These are phyloP conservation scores for Angomonas desouzai DNA, from an alignment of 208 protist species.

Conservation along the genomic window DNA sequence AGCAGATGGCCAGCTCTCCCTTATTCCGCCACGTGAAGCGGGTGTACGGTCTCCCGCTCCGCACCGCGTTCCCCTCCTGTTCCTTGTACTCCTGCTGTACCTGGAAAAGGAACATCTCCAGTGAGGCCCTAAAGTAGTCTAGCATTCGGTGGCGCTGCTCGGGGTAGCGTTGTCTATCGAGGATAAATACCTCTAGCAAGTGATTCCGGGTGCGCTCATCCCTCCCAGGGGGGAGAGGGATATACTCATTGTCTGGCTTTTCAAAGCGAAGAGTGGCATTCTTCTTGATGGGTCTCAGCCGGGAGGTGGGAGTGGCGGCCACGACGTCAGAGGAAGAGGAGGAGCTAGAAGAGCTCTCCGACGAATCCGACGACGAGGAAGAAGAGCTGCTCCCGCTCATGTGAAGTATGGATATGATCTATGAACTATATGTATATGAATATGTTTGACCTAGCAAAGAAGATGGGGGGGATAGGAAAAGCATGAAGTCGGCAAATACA, in stretches of 20 bases:
- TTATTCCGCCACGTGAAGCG: constrained; percentile 85
- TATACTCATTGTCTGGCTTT: constrained; percentile 65
- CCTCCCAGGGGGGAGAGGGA: constrained; percentile 36
- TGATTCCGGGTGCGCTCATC: constrained; percentile 21
- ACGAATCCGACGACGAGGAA: constrained; percentile 3
- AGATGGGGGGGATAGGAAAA: neutral
- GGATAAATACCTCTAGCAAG: constrained; percentile 33
- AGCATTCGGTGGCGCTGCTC: constrained; percentile 63
- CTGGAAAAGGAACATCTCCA: constrained; percentile 77
- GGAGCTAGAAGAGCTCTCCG: constrained; percentile 1
- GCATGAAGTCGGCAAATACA: too few relatives aligned
- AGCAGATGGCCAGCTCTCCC: constrained; percentile 78
- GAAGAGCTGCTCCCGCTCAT: neutral
- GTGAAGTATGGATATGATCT: too few relatives aligned
- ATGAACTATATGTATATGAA: too few relatives aligned
- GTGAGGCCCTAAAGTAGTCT: constrained; percentile 71
- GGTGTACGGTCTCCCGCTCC: constrained; percentile 22
- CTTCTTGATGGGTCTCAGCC: constrained; percentile 19
- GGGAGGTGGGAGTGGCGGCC: too few relatives aligned
- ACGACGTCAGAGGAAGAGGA: too few relatives aligned
- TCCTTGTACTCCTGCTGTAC: constrained; percentile 56
- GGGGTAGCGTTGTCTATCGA: constrained; percentile 55
- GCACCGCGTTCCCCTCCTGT: constrained; percentile 40
- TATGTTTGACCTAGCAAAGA: neutral
- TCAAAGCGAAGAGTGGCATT: constrained; percentile 71